Evolutionary conservation across 176 grass and related monocot genomes (phyloP).

Genomic region (Carex myosuroides): DNA sequence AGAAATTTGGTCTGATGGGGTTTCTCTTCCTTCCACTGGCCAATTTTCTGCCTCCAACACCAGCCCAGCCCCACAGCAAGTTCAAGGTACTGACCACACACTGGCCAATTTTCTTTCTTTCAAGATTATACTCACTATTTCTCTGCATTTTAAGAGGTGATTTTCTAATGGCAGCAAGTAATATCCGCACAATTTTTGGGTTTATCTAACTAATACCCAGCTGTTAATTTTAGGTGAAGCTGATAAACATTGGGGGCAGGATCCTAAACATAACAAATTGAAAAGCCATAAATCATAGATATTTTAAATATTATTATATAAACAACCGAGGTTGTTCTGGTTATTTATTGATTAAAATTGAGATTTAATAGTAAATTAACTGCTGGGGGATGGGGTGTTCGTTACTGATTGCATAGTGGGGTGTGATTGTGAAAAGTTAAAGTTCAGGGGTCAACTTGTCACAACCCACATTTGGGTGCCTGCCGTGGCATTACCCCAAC

Average conservation of each 20-base stretch:
- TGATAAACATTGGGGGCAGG: not conserved
- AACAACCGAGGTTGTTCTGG: too few species aligned
- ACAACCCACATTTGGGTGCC: too few species aligned
- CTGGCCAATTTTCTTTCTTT: not conserved
- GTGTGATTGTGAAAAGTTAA: too few species aligned
- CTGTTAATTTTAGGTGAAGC: not conserved
- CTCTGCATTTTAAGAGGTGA: not conserved
- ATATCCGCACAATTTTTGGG: not conserved
- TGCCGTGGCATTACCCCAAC: too few species aligned
- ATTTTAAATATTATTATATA: too few species aligned
- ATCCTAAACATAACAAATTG: not conserved
- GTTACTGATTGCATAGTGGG: too few species aligned
- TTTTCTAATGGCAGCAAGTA: not conserved
- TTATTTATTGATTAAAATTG: too few species aligned
- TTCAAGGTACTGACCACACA: conserved; percentile 47
- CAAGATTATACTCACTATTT: not conserved
- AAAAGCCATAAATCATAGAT: too few species aligned
- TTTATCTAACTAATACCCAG: not conserved
- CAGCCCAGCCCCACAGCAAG: conserved; percentile 38
- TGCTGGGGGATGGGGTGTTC: too few species aligned
- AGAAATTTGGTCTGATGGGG: conserved; percentile 79
- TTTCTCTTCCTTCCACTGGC: conserved; percentile 67
- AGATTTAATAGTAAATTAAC: too few species aligned
- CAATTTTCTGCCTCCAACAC: conserved; percentile 62
- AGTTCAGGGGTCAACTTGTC: too few species aligned